A percentile compares a stretch with the other conserved stretches of the same genome.
phyloP scores from a whole-genome alignment of 2,329 filamentous ascomycete genomes.

The Fusarium vanettenii region DNA sequence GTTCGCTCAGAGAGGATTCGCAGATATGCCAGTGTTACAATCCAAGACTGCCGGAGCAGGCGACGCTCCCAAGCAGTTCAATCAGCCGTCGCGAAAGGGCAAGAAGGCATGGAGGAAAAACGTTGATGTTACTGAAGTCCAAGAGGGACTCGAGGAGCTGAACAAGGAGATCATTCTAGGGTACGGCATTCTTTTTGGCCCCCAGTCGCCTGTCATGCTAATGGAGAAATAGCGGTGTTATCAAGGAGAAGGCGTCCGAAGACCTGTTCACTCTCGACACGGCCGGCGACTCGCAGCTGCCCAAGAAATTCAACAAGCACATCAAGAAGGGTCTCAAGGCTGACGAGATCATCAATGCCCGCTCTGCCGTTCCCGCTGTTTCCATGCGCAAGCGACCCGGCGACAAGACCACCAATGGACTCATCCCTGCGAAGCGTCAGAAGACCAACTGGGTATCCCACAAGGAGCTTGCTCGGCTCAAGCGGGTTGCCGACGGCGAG shows the following conservation, averaged over 20 bases:
- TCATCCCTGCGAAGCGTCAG: slow-evolving; percentile 79
- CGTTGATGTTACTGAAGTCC: slow-evolving; percentile 89
- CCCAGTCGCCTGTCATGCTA: slow-evolving; percentile 8
- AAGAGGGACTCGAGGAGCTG: slow-evolving; percentile 83
- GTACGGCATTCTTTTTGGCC: slow-evolving; percentile 57
- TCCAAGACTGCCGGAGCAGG: slow-evolving; percentile 58
- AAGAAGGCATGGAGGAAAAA: slow-evolving; percentile 99
- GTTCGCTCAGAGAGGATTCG: slow-evolving; percentile 10
- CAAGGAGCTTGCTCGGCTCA: slow-evolving; percentile 84
- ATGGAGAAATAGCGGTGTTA: slow-evolving; percentile 73
- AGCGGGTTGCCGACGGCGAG: slow-evolving; percentile 81
- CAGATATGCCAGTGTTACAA: slow-evolving; percentile 65
- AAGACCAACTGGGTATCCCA: slow-evolving; percentile 84
- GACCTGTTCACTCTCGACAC: slow-evolving; percentile 89
- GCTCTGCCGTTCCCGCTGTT: slow-evolving; percentile 85
- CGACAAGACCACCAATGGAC: slow-evolving; percentile 77
- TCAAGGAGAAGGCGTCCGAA: slow-evolving; percentile 83
- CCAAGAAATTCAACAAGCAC: slow-evolving; percentile 72
- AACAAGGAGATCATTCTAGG: slow-evolving; percentile 93
- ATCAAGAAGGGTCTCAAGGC: slow-evolving; percentile 83
- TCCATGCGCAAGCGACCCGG: slow-evolving; percentile 80
- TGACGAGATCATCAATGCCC: slow-evolving; percentile 89
- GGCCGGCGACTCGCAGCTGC: slow-evolving; percentile 74
- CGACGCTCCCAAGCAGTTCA: slow-evolving; percentile 81
- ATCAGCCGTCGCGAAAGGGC: slow-evolving; percentile 92